A percentile compares a stretch with the other conserved stretches of the same genome.
phyloP scores from a whole-genome alignment of 331 rosid species.

The Dryas integrifolia region DNA sequence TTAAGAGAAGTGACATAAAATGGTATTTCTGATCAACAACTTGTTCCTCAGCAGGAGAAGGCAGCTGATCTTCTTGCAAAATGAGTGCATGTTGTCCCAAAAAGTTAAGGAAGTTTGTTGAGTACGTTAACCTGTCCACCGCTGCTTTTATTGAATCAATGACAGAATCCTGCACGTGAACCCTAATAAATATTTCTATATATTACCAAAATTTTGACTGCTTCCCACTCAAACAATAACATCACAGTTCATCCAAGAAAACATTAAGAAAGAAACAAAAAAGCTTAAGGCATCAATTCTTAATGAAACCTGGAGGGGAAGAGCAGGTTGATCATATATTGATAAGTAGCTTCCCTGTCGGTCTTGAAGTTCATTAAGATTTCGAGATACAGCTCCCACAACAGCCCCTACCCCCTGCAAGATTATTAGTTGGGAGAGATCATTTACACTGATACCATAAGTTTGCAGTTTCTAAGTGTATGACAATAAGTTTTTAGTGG shows the following conservation, averaged over 20 bases:
- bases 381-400: constrained; percentile 93
- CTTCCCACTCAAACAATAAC: not conserved
- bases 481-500: not conserved
- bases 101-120: constrained; percentile 87
- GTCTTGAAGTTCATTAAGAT: constrained; percentile 92
- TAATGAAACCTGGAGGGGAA: constrained; percentile 73
- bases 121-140: constrained; percentile 70
- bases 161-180: constrained; percentile 76
- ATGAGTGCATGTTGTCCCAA: constrained; percentile 94
- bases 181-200: constrained; percentile 12
- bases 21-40: constrained; percentile 64
- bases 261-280: constrained; percentile 2
- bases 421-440: constrained; percentile 24
- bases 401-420: constrained; percentile 87
- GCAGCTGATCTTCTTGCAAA: constrained; percentile 74
- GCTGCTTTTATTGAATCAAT: constrained; percentile 77
- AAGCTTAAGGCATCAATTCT: constrained; percentile 12
- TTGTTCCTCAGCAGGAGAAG: constrained; percentile 58
- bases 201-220: constrained; percentile 12
- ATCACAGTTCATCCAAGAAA: constrained; percentile 12
- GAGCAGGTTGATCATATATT: constrained; percentile 76
- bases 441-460: constrained; percentile 18
- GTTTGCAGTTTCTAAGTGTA: not conserved
- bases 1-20: constrained; percentile 79
- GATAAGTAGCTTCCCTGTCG: constrained; percentile 91